Evolutionary conservation across 495 filamentous ascomycete species (phyloP), one percentile per base, ranked within the genome.

Genomic region (Xylaria palmicola): DNA sequence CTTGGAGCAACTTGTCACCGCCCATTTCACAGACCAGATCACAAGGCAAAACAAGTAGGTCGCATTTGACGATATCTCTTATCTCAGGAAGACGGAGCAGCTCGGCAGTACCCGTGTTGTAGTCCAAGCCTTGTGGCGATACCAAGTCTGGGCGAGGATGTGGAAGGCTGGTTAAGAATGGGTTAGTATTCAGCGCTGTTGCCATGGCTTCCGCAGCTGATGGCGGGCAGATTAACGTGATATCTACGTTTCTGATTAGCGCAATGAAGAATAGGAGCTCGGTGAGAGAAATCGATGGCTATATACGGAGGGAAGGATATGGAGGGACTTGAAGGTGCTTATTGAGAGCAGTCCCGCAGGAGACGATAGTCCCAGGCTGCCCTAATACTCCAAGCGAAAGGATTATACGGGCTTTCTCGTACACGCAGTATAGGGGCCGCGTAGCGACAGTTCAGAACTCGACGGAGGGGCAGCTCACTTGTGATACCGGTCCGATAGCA

Each of bases 1-100:
- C 82, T 68, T 97, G 90, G 2, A 93, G 74, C 9, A 97, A 76
- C 43, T 86, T 82, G 67, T 91, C 87, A 10, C 91, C 91, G 10
- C 88, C 89, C 6, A 98, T 77, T 68, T 97, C 93, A 77, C 90
- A 97, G 19, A 99, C 83, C 0, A 99, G 80, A 73, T 99, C 95
- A 69, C 94, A 99, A 1, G 93, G 93, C 20, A 99, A 76, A 4
- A 98, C 87, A 7, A 96, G 73, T 71, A 98, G 97, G 72, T 99
- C 91, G 4, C 86, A 84, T 26, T 81, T 91, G 57, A 99, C 87
- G 40, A 80, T 78, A 8, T 75, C 74, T 70, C 87, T 84, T 45
- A 93, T 82, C 68, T 91, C 87, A 0, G 88, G 86, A 12, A 92
- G 79, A 4, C 92, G 85, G 58, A 99, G 85, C n/a, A 98, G 83